Base-by-base conservation (phyloP, 2,329 filamentous ascomycete species). In the Aspergillus flavus region DNA sequence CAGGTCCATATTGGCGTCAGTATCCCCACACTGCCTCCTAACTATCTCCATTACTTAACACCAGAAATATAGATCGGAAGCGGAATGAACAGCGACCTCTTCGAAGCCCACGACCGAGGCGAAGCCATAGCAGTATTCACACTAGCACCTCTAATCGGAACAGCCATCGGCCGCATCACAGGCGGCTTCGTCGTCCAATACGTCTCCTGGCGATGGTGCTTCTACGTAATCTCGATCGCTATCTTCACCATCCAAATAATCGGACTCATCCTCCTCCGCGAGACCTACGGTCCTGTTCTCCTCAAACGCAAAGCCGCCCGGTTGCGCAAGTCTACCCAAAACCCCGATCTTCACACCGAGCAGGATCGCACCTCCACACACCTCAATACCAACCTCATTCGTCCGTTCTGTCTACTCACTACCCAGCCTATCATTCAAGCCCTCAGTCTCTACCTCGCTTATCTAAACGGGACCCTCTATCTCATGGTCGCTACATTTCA, bases 161-260 rank as follows among this genome's bases (percentile, higher is more conserved):
- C 88, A 2, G 86, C 86, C 0, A 77, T 90, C 5, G 89, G 88
- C 0, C 89, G 89, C 0, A 85, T 91, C 2, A 82, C 83, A 0
- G 88, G 88, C 10, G 88, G 86, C 0, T 90, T 87, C 70, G 86
- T 91, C 28, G 82, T 86, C 0, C 77, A 89, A 68, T 64, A 84
- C 79, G 85, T 82, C 6, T 86, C 84, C 1, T 93, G 90, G 90
- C 83, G 89, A 45, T 92, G 90, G 90, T 85, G 86, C 14, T 92
- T 92, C 78, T 91, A 85, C 76, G 82, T 86, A 0, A 89, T 87
- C 0, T 86, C 86, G 0, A 88, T 91, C 61, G 79, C 80, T 36
- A 86, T 86, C 62, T 88, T 81, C 1, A 63, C 85, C 16, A 84
- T 92, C 56, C 87, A 90, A 71, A 64, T 83, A 11, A 76, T 83